Base-by-base conservation (phyloP, 768 basidiomycete genomes). In the Pisolithus microcarpus region DNA sequence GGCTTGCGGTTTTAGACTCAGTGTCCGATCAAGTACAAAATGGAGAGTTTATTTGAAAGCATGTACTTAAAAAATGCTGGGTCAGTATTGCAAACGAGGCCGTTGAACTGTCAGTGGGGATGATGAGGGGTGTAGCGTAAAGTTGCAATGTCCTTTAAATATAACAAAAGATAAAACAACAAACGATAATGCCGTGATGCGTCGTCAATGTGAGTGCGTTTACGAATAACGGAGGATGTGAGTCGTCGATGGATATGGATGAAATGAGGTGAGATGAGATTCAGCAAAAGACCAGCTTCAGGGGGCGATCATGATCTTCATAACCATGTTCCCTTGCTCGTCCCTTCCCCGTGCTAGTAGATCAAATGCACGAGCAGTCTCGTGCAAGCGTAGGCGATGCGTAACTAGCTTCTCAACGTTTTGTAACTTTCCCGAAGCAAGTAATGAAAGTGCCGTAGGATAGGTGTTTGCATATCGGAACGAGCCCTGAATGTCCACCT, bases 391-490 rank as follows among this genome's bases (percentile, higher is more conserved):
- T 64, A 88, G 79, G 38, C 84, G 81, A 61, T 91, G 90, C 9
- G 89, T 90, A 53, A 94, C 77, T 64, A 96, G 77, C 65, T 82
- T 84, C 55, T 79, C 77, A 39, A 87, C 72, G 55, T 81, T 78
- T 38, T 72, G 68, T 31, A 91, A 75, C 57, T 75, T 75, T 30
- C 87, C 86, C 5, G 82, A 79, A 64, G 69, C 58, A 16, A 93
- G 79, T 8, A 98, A 77, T 3, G 75, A 70, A 42, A 97, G 72
- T 19, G 94, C 95, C n/a, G 81, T 81, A 18, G 87, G 81, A 65
- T 95, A 98, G 9, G 91, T 93, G 72, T 91, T 83, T 53, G 85
- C 85, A 61, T 93, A 93, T 30, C 90, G 80, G 78, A 96, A 96
- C 36, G 87, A 88, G 57, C 93, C 94, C 54, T 83, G 80, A 60